Conservation (phyloP, 2,329 filamentous ascomycete genomes). For the Aspergillus eucalypticola region DNA sequence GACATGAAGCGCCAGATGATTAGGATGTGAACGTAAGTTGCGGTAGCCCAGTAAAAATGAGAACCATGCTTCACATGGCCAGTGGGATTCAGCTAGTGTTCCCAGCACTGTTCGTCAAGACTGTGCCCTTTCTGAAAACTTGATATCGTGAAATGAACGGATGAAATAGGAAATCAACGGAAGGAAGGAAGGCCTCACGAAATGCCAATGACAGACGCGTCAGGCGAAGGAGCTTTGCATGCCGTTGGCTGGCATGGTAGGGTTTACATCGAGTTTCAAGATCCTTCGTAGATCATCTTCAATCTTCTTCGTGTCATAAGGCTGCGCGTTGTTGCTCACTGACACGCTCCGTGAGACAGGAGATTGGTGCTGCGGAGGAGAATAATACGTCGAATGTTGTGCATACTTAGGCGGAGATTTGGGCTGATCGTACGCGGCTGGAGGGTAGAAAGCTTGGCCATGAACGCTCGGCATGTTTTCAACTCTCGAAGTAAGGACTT, state of each 20-base stretch:
- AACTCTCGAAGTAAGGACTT: conserved; percentile 28
- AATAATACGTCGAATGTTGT: conserved; percentile 22
- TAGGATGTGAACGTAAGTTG: background rate
- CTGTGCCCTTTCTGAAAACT: background rate
- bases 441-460: conserved; percentile 23
- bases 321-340: conserved; percentile 27
- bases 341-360: conserved; percentile 25
- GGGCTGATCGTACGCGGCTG: conserved; percentile 26
- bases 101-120: background rate
- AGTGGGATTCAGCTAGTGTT: background rate
- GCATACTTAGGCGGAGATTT: conserved; percentile 17
- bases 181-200: background rate
- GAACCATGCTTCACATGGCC: background rate
- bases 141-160: conserved; percentile 5
- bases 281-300: conserved; percentile 52
- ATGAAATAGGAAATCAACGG: background rate
- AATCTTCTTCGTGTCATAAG: conserved; percentile 46
- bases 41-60: background rate
- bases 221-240: conserved; percentile 39
- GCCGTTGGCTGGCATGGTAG: conserved; percentile 30
- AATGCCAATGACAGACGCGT: conserved; percentile 7
- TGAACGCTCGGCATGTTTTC: conserved; percentile 13
- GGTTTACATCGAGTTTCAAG: conserved; percentile 44
- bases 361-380: conserved; percentile 26
- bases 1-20: background rate